Evolutionary conservation across 1,284 basidiomycete genomes (phyloP).

Genomic region (Xerocomus minutiporus): DNA sequence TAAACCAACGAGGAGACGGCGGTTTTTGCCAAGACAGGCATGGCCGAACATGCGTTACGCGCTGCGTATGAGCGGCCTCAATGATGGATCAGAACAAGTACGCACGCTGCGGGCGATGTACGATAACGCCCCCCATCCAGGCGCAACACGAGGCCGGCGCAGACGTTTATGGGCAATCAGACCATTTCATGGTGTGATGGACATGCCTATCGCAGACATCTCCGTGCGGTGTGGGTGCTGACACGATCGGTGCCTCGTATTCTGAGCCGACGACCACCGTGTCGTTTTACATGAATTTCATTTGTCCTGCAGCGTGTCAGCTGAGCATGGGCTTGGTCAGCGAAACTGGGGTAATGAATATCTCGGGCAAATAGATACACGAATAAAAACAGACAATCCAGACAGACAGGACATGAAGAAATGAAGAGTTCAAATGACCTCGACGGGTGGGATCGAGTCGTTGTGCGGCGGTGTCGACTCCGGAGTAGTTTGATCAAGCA

Average conservation of each 20-base stretch:
- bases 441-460: background rate
- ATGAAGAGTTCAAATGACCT: conserved; percentile 7
- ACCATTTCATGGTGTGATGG: background rate
- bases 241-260: background rate
- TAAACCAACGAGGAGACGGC: background rate
- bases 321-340: background rate
- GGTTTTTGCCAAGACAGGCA: background rate
- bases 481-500: conserved; percentile 28
- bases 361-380: background rate
- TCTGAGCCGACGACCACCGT: background rate
- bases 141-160: background rate
- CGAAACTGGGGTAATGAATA: background rate
- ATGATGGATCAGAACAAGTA: background rate
- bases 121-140: background rate
- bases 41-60: background rate
- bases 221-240: background rate
- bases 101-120: background rate
- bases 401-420: background rate
- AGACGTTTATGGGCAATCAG: background rate
- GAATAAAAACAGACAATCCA: background rate
- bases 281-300: background rate
- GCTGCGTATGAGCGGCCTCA: too few relatives aligned
- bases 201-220: background rate
- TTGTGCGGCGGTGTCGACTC: conserved; percentile 2
- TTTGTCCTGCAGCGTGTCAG: background rate